Evolutionary conservation across 169 alveolate species (phyloP), one percentile per base, ranked within the genome.

Genomic region (Eimeria necatrix): DNA sequence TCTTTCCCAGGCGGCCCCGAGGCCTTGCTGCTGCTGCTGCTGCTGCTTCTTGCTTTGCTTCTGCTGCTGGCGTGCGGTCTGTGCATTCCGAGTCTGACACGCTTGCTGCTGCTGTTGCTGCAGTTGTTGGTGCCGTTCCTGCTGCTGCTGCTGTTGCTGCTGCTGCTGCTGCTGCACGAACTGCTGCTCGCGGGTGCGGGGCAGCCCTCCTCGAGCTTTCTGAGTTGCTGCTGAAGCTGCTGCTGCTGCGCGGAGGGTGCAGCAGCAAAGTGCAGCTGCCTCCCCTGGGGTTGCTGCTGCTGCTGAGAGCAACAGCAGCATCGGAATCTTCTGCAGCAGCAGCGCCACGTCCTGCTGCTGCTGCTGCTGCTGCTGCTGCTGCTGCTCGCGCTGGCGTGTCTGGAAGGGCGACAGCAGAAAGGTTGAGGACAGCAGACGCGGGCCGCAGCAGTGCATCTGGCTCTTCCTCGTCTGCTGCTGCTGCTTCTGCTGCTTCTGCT

Each of bases 141-240:
- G 20, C 64, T 14, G 64, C 59, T 32, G 85, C 85, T 41, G 85
- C 85, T 6, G 56, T 53, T 41, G 56, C 59, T 26, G 18, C 85
- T 41, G 85, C 60, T 41, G 85, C 20, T 74, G 85, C 51, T 0
- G 83, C 6, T 48, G 51, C 12, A 10, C 83, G 51, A 24, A 1
- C 83, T 71, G 53, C 46, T 7, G 51, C 83, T 5, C 51, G 49
- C 8, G 51, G 51, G n/a, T 14, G 73, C 3, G n/a, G 41, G n/a
- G 24, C 73, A 61, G 73, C 73, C n/a, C n/a, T 32, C 24, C 16
- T 71, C 6, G 16, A 71, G 53, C 83, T 48, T n/a, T 71, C 41
- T 4, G 14, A 56, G 76, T 20, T 48, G 87, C 87, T 76, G 59
- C 61, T 76, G 87, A 18, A 41, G 87, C 87, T 41, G n/a, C 32